Percentiles rank a stretch among this genome's conserved stretches.
phyloP scores from a whole-genome alignment of 257 asterid genomes.

The Ilex asprella region DNA sequence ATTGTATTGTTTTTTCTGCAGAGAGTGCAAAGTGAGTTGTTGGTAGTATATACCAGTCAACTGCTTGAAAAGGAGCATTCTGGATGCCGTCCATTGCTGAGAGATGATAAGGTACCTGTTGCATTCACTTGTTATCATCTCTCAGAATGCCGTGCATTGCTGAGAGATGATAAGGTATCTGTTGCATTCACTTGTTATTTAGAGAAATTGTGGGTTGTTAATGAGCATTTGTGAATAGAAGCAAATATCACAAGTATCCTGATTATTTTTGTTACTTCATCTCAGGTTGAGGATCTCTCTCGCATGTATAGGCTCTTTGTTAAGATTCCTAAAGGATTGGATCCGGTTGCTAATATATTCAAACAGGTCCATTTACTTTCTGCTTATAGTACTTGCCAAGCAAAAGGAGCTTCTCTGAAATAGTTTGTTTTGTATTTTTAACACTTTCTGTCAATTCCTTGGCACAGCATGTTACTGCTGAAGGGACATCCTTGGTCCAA shows the following conservation, averaged over 20 bases:
- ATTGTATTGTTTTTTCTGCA: slow-evolving; percentile 9
- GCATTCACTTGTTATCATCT: neutral
- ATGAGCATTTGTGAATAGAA: neutral
- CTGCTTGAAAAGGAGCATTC: slow-evolving; percentile 58
- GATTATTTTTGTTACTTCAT: neutral
- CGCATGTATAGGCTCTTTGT: slow-evolving; percentile 52
- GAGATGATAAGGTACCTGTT: slow-evolving; percentile 41
- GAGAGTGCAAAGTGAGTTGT: slow-evolving; percentile 37
- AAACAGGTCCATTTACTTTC: slow-evolving; percentile 32
- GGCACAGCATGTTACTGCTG: slow-evolving; percentile 41
- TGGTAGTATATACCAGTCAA: slow-evolving; percentile 30
- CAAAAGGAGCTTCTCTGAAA: neutral
- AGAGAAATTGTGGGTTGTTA: too few relatives aligned
- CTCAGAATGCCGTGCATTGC: slow-evolving; percentile 15
- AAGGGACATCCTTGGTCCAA: slow-evolving; percentile 46
- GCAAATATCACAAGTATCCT: neutral
- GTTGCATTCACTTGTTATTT: neutral
- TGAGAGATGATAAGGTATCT: slow-evolving; percentile 47
- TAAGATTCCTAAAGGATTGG: slow-evolving; percentile 32
- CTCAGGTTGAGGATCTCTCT: slow-evolving; percentile 50
- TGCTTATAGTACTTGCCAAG: slow-evolving; percentile 3
- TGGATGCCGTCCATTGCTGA: slow-evolving; percentile 51
- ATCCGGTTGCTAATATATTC: slow-evolving; percentile 30
- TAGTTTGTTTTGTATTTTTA: neutral
- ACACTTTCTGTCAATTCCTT: slow-evolving; percentile 7